Percentiles rank a stretch among this genome's conserved stretches.
Conservation (phyloP, 768 basidiomycete genomes). For the Pulveroboletus ravenelii region DNA sequence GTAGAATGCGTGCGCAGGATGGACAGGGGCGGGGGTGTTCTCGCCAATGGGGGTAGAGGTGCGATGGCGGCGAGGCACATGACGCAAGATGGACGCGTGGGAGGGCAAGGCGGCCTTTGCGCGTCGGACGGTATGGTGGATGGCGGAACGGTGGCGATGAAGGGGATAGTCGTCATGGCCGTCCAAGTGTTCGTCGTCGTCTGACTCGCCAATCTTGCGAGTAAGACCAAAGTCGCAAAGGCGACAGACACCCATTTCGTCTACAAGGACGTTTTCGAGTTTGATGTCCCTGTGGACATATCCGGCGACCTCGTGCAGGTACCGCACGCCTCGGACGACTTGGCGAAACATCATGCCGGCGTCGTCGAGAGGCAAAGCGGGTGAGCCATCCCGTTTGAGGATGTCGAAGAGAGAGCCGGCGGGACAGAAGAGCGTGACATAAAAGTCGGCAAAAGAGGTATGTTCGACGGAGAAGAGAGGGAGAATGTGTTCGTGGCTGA, state of each 20-base stretch:
- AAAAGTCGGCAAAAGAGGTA: constrained; percentile 63
- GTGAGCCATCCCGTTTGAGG: constrained; percentile 63
- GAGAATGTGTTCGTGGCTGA: constrained; percentile 82
- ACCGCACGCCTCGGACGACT: constrained; percentile 75
- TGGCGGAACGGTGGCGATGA: constrained; percentile 27
- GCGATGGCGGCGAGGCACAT: constrained; percentile 45
- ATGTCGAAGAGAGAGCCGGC: constrained; percentile 84
- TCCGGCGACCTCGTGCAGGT: constrained; percentile 71
- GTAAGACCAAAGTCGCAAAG: constrained; percentile 85
- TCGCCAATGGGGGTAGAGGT: constrained; percentile 40
- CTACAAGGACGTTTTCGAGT: constrained; percentile 92
- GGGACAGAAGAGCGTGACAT: constrained; percentile 80
- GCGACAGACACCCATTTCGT: constrained; percentile 82
- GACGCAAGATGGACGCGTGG: constrained; percentile 21
- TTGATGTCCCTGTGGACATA: constrained; percentile 94
- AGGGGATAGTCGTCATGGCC: constrained; percentile 2
- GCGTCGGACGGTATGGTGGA: constrained; percentile 24
- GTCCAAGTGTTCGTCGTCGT: constrained; percentile 31
- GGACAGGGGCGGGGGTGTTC: constrained; percentile 24
- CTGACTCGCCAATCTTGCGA: constrained; percentile 51
- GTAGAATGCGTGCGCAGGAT: constrained; percentile 44
- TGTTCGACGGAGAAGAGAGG: constrained; percentile 69
- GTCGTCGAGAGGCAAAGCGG: constrained; percentile 70
- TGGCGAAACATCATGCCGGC: constrained; percentile 83
- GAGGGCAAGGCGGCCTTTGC: constrained; percentile 16